Conservation (phyloP, 2,329 filamentous ascomycete genomes). For the Trichophyton simii region DNA sequence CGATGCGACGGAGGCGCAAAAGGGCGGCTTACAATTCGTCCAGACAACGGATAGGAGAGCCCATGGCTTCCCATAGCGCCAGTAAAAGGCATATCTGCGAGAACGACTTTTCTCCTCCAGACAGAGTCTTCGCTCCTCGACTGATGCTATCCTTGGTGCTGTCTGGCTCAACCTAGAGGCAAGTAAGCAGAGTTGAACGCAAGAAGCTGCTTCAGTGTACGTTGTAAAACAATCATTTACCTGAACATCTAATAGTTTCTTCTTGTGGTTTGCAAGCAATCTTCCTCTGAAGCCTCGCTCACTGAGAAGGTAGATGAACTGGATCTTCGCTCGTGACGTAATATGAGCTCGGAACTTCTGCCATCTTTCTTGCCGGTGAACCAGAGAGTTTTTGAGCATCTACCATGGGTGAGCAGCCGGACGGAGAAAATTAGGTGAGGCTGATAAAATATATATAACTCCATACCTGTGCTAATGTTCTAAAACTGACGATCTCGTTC, state of each 20-base stretch:
- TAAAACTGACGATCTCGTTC: constrained; percentile 27
- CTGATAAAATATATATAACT: background rate
- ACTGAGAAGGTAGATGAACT: constrained; percentile 77
- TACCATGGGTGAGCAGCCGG: constrained; percentile 16
- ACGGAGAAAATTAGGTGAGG: constrained; percentile 6
- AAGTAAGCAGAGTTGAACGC: background rate
- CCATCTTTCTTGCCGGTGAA: constrained; percentile 62
- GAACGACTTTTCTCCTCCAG: constrained; percentile 94
- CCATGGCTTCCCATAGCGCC: constrained; percentile 95
- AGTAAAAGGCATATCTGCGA: constrained; percentile 89
- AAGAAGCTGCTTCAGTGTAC: background rate
- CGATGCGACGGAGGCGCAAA: background rate
- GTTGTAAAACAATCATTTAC: constrained; percentile 31
- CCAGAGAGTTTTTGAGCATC: constrained; percentile 48
- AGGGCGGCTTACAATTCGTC: constrained; percentile 61
- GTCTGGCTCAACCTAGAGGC: constrained; percentile 47
- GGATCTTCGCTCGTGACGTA: constrained; percentile 69
- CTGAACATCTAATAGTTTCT: constrained; percentile 63
- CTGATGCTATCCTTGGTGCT: constrained; percentile 58
- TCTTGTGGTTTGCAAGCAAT: constrained; percentile 62
- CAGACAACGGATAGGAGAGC: constrained; percentile 81
- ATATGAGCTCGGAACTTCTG: constrained; percentile 70
- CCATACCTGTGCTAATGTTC: constrained; percentile 29
- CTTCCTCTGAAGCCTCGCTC: constrained; percentile 80
- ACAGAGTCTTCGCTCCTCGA: constrained; percentile 79